phyloP scores from a whole-genome alignment of 371 early-diverging fungal genomes.

The Fennellomyces sp. region DNA sequence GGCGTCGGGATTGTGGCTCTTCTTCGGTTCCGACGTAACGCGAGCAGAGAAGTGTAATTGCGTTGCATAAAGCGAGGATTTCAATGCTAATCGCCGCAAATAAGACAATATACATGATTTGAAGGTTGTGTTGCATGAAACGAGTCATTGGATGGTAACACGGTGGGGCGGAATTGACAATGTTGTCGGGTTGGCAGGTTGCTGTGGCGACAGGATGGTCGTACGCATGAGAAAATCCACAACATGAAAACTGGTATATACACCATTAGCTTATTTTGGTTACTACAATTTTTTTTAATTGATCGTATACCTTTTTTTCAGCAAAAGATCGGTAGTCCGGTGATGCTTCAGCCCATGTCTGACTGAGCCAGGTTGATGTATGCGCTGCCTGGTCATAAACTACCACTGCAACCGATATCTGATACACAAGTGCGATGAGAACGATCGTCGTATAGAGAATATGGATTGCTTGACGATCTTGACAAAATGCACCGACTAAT shows the following conservation, averaged over 20 bases:
- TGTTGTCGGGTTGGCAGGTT: conserved; percentile 27
- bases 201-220: conserved; percentile 29
- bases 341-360: conserved; percentile 31
- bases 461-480: conserved; percentile 32
- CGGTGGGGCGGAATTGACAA: conserved; percentile 26
- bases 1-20: neutral
- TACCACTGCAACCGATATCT: conserved; percentile 32
- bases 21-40: conserved; percentile 7
- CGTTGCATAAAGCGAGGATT: conserved; percentile 36
- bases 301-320: conserved; percentile 34
- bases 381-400: conserved; percentile 44
- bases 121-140: conserved; percentile 25
- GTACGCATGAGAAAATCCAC: conserved; percentile 33
- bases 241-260: conserved; percentile 32
- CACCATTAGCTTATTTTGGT: neutral
- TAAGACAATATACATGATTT: conserved; percentile 32
- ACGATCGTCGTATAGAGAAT: conserved; percentile 34
- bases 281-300: no score
- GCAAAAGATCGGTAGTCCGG: conserved; percentile 33
- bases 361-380: conserved; percentile 30
- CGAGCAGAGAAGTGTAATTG: conserved; percentile 33
- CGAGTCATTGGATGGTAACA: conserved; percentile 29
- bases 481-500: conserved; percentile 32
- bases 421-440: conserved; percentile 36
- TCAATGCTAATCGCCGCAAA: conserved; percentile 38